Evolutionary conservation across 441 rosid species (phyloP), one percentile per base, ranked within the genome.

Genomic region (Populus trichocarpa): DNA sequence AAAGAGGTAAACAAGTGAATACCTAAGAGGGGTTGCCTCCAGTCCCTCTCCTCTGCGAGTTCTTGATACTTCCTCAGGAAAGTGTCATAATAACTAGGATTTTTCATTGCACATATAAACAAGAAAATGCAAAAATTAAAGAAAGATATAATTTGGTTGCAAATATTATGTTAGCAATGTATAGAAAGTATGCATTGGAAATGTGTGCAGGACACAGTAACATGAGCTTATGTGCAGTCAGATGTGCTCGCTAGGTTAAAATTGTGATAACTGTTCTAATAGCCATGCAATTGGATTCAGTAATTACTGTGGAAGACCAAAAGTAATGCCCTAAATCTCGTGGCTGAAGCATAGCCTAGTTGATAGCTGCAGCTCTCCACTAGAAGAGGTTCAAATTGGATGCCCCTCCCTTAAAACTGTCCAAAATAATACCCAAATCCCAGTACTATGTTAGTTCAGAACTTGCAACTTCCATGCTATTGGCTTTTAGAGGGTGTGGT

Each of bases 11-110:
- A 67, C 53, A 65, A 38, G 72, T 40, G 50, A 46, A 70, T 90
- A 93, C 97, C 97, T 42, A 90, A 75, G 25, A 95, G 95, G 20
- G 98, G 99, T 73, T 76, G 83, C 78, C 71, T 75, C 96, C 99
- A 95, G 25, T 74, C 83, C 86, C 78, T 89, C 76, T 87, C 91
- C 84, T 77, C 85, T 35, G 96, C 93, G 78, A 87, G 93, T 69
- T 87, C 88, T 80, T 84, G 85, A 80, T 90, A 95, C 69, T 88
- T 90, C 75, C 74, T 87, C 92, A 92, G 78, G 85, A 95, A 88
- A n/a, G 92, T 84, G 83, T 95, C 98, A 40, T 95, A 95, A 73
- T 95, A 95, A 23, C 98, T 93, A 78, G 64, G 64, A 72, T 36
- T 82, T 81, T 80, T 26, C 67, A 82, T 53, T 73, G 59, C 67